Evolutionary conservation across 2,329 filamentous ascomycete species (phyloP).

Genomic region (Trichoderma gracile): DNA sequence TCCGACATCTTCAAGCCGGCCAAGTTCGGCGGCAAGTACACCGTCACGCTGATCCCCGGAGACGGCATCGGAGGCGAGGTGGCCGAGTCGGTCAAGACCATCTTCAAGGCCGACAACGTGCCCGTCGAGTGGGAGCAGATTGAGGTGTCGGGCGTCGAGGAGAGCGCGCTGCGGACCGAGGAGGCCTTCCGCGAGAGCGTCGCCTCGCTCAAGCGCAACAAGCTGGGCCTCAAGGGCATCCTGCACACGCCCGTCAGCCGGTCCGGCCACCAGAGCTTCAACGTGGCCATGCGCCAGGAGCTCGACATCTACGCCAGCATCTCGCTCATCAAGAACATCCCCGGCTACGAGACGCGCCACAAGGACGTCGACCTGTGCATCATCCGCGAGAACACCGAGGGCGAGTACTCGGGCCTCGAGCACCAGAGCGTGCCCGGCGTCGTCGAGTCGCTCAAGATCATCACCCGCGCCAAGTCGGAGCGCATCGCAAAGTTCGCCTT

Average conservation of each 20-base stretch:
- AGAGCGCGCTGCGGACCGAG: constrained; percentile 80
- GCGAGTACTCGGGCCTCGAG: constrained; percentile 98
- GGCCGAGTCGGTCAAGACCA: constrained; percentile 95
- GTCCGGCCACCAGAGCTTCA: constrained; percentile 98
- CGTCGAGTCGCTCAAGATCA: constrained; percentile 99
- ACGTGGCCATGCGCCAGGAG: constrained; percentile 97
- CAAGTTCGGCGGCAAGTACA: constrained; percentile 99
- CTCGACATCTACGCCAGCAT: constrained; percentile 99
- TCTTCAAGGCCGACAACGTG: constrained; percentile 99
- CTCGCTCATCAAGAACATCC: constrained; percentile 98
- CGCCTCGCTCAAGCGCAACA: constrained; percentile 94
- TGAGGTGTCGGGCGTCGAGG: constrained; percentile 88
- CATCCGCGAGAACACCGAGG: constrained; percentile 99
- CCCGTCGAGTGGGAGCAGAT: constrained; percentile 99
- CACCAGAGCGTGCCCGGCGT: constrained; percentile 96
- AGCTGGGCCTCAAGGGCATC: constrained; percentile 98
- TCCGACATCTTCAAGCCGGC: constrained; percentile 98
- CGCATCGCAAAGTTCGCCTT: constrained; percentile 99
- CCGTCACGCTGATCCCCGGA: constrained; percentile 96
- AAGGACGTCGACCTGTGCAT: constrained; percentile 97
- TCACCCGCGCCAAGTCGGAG: constrained; percentile 98
- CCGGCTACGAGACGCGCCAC: constrained; percentile 96
- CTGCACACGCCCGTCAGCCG: constrained; percentile 95
- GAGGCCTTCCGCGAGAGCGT: constrained; percentile 95
- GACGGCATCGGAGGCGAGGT: constrained; percentile 98